phyloP scores from a whole-genome alignment of 2,329 filamentous ascomycete genomes.

The Xylaria sp. region DNA sequence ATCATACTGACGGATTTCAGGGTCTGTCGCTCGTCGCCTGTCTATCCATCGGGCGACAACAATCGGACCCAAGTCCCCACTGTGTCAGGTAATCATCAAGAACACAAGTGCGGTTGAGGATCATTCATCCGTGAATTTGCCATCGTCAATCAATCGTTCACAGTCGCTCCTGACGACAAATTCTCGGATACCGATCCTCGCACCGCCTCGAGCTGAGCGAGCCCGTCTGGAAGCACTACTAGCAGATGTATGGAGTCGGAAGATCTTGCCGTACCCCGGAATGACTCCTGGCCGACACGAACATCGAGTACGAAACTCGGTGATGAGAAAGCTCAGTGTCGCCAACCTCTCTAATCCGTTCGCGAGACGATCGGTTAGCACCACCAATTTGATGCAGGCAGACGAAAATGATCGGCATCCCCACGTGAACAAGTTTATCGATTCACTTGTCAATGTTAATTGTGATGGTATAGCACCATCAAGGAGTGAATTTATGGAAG shows the following conservation, averaged over 20 bases:
- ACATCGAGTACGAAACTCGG: constrained; percentile 69
- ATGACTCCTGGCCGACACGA: constrained; percentile 65
- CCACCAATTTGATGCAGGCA: constrained; percentile 34
- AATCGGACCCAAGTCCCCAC: constrained; percentile 59
- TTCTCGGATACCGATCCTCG: constrained; percentile 61
- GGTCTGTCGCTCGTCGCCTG: constrained; percentile 59
- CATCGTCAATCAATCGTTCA: constrained; percentile 64
- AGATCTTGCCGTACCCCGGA: constrained; percentile 74
- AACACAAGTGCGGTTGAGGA: constrained; percentile 66
- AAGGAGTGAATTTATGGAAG: constrained; percentile 18
- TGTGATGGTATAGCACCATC: constrained; percentile 19
- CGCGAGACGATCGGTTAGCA: constrained; percentile 61
- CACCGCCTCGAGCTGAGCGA: constrained; percentile 69
- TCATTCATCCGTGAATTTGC: constrained; percentile 42
- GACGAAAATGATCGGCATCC: constrained; percentile 29
- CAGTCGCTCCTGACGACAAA: constrained; percentile 72
- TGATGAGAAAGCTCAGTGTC: constrained; percentile 84
- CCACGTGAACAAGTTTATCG: constrained; percentile 22
- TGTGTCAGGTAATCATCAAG: constrained; percentile 77
- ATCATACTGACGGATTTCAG: constrained; percentile 32
- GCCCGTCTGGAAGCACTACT: constrained; percentile 69
- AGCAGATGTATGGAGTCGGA: constrained; percentile 77
- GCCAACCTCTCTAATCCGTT: constrained; percentile 74
- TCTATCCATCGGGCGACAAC: constrained; percentile 78
- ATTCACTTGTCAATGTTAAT: constrained; percentile 23